phyloP scores from a whole-genome alignment of 2,329 filamentous ascomycete species.

The Claviceps spartinae region DNA sequence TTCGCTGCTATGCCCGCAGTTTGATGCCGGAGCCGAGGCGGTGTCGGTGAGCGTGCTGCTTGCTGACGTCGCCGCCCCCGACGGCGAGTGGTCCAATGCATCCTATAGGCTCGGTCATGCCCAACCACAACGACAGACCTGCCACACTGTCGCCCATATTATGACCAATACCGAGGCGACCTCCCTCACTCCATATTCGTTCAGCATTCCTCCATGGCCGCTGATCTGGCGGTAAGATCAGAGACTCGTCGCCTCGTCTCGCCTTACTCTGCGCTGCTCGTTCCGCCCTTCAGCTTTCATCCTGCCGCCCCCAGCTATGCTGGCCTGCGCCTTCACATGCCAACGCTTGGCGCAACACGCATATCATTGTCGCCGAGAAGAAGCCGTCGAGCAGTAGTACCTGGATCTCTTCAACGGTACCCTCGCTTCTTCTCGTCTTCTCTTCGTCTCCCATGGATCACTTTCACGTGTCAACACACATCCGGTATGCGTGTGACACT shows the following conservation, averaged over 20 bases:
- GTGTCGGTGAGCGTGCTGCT: no score
- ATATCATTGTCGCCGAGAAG: not conserved
- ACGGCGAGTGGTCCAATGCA: not conserved
- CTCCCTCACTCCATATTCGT: not conserved
- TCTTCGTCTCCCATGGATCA: no score
- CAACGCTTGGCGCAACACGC: not conserved
- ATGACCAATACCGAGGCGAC: constrained; percentile 3
- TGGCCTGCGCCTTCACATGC: constrained; percentile 1
- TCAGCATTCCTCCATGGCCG: not conserved
- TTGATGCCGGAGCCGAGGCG: no score
- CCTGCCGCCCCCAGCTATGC: not conserved
- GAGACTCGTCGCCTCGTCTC: not conserved
- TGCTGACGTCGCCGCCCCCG: not conserved
- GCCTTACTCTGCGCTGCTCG: not conserved
- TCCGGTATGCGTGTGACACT: not conserved
- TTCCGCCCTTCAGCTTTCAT: not conserved
- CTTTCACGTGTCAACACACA: no score
- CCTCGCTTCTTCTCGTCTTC: no score
- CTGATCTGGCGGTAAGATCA: not conserved
- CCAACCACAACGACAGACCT: not conserved
- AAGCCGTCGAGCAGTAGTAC: no score
- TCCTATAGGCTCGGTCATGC: not conserved
- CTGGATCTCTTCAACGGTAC: no score
- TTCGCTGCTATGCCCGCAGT: no score
- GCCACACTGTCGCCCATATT: not conserved